Percentiles rank a stretch among this genome's conserved stretches.
phyloP scores from a whole-genome alignment of 2,329 filamentous ascomycete species.

The Claviceps purpurea region DNA sequence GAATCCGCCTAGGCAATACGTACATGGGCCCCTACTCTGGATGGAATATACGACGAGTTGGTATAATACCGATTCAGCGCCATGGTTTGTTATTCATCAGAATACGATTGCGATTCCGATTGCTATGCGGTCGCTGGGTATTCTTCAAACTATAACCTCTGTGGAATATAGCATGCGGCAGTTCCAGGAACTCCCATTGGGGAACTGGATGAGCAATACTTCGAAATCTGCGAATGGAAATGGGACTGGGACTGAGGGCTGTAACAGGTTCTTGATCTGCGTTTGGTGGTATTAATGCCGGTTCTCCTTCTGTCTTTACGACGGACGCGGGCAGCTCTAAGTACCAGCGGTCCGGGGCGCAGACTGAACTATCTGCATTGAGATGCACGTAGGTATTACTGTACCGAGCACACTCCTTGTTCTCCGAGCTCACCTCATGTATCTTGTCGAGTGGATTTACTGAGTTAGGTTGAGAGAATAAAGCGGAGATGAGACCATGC shows the following conservation, averaged over 20 bases:
- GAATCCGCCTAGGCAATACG: no score
- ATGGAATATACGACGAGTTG: no score
- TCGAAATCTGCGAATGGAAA: not conserved
- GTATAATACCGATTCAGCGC: constrained; percentile 14
- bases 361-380: constrained; percentile 8
- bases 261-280: constrained; percentile 1
- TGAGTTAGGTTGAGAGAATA: not conserved
- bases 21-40: no score
- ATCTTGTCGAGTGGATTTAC: constrained; percentile 16
- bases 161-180: no score
- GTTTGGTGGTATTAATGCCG: constrained; percentile 1
- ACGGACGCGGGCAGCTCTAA: not conserved
- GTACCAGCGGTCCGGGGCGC: not conserved
- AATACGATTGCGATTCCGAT: constrained; percentile 38
- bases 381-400: constrained; percentile 18
- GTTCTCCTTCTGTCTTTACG: constrained; percentile 1
- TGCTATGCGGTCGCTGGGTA: constrained; percentile 33
- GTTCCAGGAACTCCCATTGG: no score
- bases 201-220: not conserved
- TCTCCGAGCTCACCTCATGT: constrained; percentile 29
- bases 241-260: constrained; percentile 5
- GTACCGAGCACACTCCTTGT: constrained; percentile 30
- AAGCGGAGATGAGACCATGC: not conserved
- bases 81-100: constrained; percentile 56
- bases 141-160: constrained; percentile 19